Conservation (phyloP, 2,329 filamentous ascomycete species). For the Paecilomyces variotii region DNA sequence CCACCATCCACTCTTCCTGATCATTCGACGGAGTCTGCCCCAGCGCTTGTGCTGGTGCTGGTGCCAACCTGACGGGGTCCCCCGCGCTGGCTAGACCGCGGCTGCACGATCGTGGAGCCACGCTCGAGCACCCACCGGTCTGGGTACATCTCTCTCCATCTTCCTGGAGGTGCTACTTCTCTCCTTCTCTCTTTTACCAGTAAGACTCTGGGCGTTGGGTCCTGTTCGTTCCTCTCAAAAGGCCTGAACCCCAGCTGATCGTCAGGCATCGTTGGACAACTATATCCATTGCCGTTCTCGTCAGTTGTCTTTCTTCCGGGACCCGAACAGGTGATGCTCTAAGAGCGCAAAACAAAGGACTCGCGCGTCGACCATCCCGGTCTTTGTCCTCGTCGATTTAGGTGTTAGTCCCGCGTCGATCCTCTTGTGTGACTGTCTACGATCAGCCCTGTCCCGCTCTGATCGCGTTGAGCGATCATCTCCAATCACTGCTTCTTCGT, state of each 20-base stretch:
- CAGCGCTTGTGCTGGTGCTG: neutral
- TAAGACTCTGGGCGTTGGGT: neutral
- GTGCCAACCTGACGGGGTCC: conserved; percentile 5
- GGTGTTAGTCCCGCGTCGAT: neutral
- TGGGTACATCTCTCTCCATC: conserved; percentile 7
- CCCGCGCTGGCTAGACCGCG: conserved; percentile 9
- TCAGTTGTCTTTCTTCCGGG: neutral
- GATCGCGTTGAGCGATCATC: neutral
- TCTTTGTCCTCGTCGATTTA: neutral
- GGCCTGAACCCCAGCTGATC: neutral
- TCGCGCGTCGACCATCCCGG: neutral
- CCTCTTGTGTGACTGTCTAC: neutral
- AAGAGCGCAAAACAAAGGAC: neutral
- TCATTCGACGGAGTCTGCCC: neutral
- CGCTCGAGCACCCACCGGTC: conserved; percentile 7
- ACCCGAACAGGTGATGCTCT: neutral
- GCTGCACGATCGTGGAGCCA: conserved; percentile 12
- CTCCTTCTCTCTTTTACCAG: neutral
- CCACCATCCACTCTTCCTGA: neutral
- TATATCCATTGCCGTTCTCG: neutral
- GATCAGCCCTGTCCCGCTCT: neutral
- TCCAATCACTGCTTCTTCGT: neutral
- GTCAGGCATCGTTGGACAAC: neutral
- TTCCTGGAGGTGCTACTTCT: neutral
- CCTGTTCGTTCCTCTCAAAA: neutral